Percentiles rank a stretch among this genome's conserved stretches.
phyloP scores from a whole-genome alignment of 768 basidiomycete species.

The Tricholoma saponaceum region DNA sequence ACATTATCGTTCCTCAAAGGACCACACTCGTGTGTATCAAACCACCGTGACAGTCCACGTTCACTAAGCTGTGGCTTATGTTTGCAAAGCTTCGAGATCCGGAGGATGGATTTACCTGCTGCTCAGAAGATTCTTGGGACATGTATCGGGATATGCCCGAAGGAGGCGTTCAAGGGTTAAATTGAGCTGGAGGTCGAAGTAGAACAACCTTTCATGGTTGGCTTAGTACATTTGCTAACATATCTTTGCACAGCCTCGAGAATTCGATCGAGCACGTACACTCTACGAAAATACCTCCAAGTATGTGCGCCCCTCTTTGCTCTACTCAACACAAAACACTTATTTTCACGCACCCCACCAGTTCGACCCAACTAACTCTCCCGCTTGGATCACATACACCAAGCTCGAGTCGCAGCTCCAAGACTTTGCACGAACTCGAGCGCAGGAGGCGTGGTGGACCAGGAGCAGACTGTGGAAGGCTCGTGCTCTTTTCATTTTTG shows the following conservation, averaged over 20 bases:
- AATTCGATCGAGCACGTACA: conserved; percentile 90
- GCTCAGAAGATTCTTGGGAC: conserved; percentile 89
- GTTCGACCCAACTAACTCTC: conserved; percentile 88
- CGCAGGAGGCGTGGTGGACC: conserved; percentile 83
- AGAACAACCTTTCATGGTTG: conserved; percentile 17
- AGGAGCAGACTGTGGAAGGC: conserved; percentile 85
- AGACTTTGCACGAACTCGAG: conserved; percentile 85
- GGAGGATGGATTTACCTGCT: conserved; percentile 73
- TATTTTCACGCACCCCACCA: conserved; percentile 16
- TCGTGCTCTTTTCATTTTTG: conserved; percentile 17
- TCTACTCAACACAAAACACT: background rate
- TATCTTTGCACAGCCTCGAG: conserved; percentile 57
- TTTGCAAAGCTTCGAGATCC: conserved; percentile 91
- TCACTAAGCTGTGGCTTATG: conserved; percentile 93
- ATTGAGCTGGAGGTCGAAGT: conserved; percentile 92
- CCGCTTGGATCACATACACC: conserved; percentile 95
- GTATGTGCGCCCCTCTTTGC: conserved; percentile 50
- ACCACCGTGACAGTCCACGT: conserved; percentile 91
- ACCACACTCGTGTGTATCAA: conserved; percentile 85
- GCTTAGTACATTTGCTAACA: background rate
- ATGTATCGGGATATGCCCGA: conserved; percentile 94
- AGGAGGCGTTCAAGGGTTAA: conserved; percentile 95
- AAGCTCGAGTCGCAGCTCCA: conserved; percentile 86
- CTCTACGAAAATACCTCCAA: conserved; percentile 92
- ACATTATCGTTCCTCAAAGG: conserved; percentile 39